phyloP scores from a whole-genome alignment of 2,329 filamentous ascomycete genomes.

The Sporothrix schenckii region DNA sequence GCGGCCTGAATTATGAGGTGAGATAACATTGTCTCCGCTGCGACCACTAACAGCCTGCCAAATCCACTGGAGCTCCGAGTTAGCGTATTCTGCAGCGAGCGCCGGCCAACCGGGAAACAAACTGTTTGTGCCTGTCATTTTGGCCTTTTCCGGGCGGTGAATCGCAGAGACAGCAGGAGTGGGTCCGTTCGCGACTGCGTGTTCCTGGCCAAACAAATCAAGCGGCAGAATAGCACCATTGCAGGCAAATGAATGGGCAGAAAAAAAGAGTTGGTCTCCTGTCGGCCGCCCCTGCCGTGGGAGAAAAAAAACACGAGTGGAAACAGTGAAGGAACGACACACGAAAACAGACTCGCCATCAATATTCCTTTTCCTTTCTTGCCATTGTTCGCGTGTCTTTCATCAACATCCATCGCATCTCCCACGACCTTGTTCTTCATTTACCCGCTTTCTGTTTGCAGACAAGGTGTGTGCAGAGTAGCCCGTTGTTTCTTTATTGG shows the following conservation, averaged over 20 bases:
- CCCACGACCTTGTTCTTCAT: not conserved
- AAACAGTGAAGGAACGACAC: constrained; percentile 18
- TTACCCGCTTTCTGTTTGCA: constrained; percentile 5
- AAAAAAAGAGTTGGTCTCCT: not conserved
- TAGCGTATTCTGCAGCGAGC: constrained; percentile 20
- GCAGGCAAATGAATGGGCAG: constrained; percentile 18
- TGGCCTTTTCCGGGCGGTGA: constrained; percentile 2
- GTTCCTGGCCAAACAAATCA: constrained; percentile 31
- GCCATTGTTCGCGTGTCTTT: constrained; percentile 7
- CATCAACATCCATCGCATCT: not conserved
- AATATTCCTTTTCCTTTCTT: no score
- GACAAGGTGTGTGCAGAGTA: not conserved
- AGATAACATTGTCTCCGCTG: not conserved
- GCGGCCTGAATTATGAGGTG: not conserved
- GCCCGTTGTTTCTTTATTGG: constrained; percentile 16
- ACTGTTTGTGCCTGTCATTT: constrained; percentile 9
- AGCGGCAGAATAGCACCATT: constrained; percentile 15
- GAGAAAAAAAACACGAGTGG: constrained; percentile 6
- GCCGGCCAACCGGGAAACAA: constrained; percentile 20
- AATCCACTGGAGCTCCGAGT: constrained; percentile 20
- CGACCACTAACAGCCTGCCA: constrained; percentile 8
- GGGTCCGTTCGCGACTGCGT: no score
- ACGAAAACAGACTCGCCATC: constrained; percentile 4
- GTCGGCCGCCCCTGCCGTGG: no score
- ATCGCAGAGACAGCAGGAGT: not conserved